phyloP scores from a whole-genome alignment of 2,329 filamentous ascomycete species.

The Pseudomassariella vexata region DNA sequence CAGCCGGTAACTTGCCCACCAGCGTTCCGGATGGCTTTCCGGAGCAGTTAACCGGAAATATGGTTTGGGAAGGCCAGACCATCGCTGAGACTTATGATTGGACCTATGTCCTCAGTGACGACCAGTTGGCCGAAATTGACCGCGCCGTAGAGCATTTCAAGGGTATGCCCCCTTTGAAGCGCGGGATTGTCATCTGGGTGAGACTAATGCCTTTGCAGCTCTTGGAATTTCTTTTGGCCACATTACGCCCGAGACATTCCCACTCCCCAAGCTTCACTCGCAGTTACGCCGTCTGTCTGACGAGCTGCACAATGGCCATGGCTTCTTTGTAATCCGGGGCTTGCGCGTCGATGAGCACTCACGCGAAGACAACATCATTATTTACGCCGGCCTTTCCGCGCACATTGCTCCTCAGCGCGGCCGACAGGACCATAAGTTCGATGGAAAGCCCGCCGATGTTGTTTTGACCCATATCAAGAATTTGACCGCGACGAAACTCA shows the following conservation, averaged over 20 bases:
- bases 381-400: slow-evolving; percentile 54
- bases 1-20: slow-evolving; percentile 31
- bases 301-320: slow-evolving; percentile 51
- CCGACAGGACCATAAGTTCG: slow-evolving; percentile 41
- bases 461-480: slow-evolving; percentile 60
- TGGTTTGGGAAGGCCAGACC: slow-evolving; percentile 53
- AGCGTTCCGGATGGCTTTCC: slow-evolving; percentile 47
- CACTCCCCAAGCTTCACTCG: slow-evolving; percentile 43
- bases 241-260: slow-evolving; percentile 46
- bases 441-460: slow-evolving; percentile 42
- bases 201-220: no score
- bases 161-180: slow-evolving; percentile 24
- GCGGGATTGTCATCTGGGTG: no score
- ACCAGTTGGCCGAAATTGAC: slow-evolving; percentile 44
- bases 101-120: slow-evolving; percentile 41
- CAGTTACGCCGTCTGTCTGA: slow-evolving; percentile 44
- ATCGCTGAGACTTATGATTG: slow-evolving; percentile 44
- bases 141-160: slow-evolving; percentile 35
- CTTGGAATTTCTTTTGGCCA: slow-evolving; percentile 31
- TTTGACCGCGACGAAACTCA: slow-evolving; percentile 28
- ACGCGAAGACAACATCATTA: slow-evolving; percentile 51
- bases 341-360: slow-evolving; percentile 45
- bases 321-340: slow-evolving; percentile 57
- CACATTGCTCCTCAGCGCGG: slow-evolving; percentile 51
- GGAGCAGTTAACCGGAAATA: slow-evolving; percentile 34